Evolutionary conservation across 129 eudicot genomes (phyloP), one percentile per base, ranked within the genome.

Genomic region (Flaveria robusta): DNA sequence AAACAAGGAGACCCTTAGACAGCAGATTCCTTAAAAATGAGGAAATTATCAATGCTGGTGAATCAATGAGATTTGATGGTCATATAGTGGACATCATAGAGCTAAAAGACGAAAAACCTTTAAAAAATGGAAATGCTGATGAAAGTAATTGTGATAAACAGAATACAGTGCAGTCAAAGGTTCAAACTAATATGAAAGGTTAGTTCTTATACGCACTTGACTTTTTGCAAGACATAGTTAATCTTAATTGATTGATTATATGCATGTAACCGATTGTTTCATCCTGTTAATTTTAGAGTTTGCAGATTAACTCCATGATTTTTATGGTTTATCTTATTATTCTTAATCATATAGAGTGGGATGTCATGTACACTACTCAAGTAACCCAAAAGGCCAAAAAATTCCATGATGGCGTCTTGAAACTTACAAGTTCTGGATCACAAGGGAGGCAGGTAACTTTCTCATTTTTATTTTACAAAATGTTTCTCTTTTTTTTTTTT

Each of bases 71-170:
- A 71, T 82, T 91, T 65, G 94, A 91, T 54, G 92, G 88, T 66
- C 83, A 95, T 82, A 67, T 95, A 80, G 90, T 91, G 68, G 93
- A 94, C 67, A 75, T 94, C 77, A 83, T 86, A 62, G 97, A 93
- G 68, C 78, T 74, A 31, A 77, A 58, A 68, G 77, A 49, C 79
- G 59, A 79, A 10, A 59, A 77, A 74, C 54, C 72, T 81, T 63
- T 19, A 37, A 46, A 50, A 45, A 72, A 66, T 50, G 59, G 68
- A 66, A 70, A 74, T 52, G 72, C 34, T 81, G 65, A 69, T 10
- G 76, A 68, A 71, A 76, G 50, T 41, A 76, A 67, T 39, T 65
- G 66, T 68, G 47, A 72, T 69, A 45, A 7, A 24, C 75, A 46
- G 52, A 68, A 82, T 77, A 56, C 13, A 71, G 66, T 52, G 45